Base-by-base conservation (phyloP, 1,284 basidiomycete species). In the Malassezia arunalokei region DNA sequence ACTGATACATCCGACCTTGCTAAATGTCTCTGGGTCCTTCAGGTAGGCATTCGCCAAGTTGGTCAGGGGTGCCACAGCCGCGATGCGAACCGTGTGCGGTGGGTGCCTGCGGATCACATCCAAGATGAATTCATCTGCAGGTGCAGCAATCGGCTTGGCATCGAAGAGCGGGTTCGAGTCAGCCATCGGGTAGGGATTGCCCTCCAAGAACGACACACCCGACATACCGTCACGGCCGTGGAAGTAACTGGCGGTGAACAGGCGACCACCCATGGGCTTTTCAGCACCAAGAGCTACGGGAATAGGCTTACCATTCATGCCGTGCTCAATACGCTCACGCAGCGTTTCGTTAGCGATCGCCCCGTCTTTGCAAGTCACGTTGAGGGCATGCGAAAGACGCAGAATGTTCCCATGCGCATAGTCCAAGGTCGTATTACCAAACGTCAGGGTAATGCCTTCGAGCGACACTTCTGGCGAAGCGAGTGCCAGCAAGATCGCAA, bases 11-110 rank as follows among this genome's bases (percentile, higher is more conserved):
- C 80, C 80, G 2, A 83, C 69, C 28, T 77, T 77, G 14, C 83
- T 73, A 51, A 79, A 78, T 1, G 80, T 76, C 30, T 76, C 72
- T 1, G 80, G 78, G 63, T 86, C 79, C 44, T 78, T 71, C 8
- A 78, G 78, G 71, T 85, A 77, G 43, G 86, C 78, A 37, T 77
- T 76, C 1, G 88, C 87, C 27, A 96, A 77, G 66, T 86, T 91
- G 15, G 89, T 95, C 54, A 90, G 76, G 5, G 91, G 91, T 0
- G 91, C 92, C 1, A 95, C 77, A 5, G 82, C 84, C 51, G 95
- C 79, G 60, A 94, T 88, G 1, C 85, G 85, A 27, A 96, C 79
- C 8, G 79, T 83, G 47, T 80, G 76, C 15, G 80, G 74, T 1
- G 83, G 80, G 52, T 80, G 76, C 2, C 76, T 73, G 29, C 76